Conservation (phyloP, 2,329 filamentous ascomycete species). For the Cadophora sp. region DNA sequence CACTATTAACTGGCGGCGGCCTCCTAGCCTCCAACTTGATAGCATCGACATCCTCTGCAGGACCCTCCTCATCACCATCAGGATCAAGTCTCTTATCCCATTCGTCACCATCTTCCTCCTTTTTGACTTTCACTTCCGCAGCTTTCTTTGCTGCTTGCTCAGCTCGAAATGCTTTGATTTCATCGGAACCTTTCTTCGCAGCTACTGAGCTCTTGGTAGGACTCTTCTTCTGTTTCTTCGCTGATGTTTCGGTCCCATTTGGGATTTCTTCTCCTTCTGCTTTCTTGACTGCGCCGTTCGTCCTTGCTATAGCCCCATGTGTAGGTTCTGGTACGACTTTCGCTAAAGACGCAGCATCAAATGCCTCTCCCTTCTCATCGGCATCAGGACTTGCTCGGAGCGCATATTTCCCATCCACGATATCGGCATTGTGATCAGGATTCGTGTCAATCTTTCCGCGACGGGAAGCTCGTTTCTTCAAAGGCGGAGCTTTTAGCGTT, state of each 20-base stretch:
- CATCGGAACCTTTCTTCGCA: conserved; percentile 43
- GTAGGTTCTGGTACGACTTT: conserved; percentile 7
- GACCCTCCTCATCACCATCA: conserved; percentile 40
- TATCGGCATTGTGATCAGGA: conserved; percentile 42
- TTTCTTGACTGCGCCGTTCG: conserved; percentile 24
- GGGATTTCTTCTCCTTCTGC: conserved; percentile 32
- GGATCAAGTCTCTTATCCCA: conserved; percentile 40
- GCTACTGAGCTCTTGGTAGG: conserved; percentile 42
- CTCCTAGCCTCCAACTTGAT: conserved; percentile 41
- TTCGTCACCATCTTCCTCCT: conserved; percentile 37
- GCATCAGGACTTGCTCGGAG: conserved; percentile 43
- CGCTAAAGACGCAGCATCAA: conserved; percentile 28
- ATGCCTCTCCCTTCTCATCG: conserved; percentile 39
- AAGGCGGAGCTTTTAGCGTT: conserved; percentile 25
- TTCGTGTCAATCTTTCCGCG: conserved; percentile 39
- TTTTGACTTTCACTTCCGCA: conserved; percentile 37
- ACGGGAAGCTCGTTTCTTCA: conserved; percentile 35
- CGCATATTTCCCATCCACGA: conserved; percentile 42
- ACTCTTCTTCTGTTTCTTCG: conserved; percentile 39
- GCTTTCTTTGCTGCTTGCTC: conserved; percentile 43
- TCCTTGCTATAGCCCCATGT: conserved; percentile 23
- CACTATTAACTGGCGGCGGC: conserved; percentile 81
- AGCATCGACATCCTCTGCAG: conserved; percentile 39
- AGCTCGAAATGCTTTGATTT: conserved; percentile 43
- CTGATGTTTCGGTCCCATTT: conserved; percentile 17